phyloP scores from a whole-genome alignment of 2,329 filamentous ascomycete species.

The Sporothrix globosa region DNA sequence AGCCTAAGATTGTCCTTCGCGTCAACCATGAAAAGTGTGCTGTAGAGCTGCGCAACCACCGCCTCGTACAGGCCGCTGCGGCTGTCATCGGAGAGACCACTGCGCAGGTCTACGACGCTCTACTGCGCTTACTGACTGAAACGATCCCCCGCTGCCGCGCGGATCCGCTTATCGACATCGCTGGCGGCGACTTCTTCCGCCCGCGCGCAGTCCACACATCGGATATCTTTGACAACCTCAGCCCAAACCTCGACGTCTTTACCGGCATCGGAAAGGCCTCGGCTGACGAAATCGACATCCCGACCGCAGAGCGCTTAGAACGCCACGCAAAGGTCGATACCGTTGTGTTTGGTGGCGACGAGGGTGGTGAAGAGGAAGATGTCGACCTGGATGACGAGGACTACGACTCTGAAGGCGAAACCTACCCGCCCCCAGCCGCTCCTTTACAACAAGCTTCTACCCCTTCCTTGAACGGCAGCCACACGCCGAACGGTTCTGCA shows the following conservation, averaged over 20 bases:
- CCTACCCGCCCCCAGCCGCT: constrained; percentile 2
- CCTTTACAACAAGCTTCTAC: constrained; percentile 16
- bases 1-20: constrained; percentile 74
- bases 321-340: constrained; percentile 39
- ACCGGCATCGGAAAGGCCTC: constrained; percentile 61
- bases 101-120: constrained; percentile 73
- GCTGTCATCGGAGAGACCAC: constrained; percentile 73
- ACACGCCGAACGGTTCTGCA: constrained; percentile 28
- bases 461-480: constrained; percentile 1
- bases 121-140: constrained; percentile 71
- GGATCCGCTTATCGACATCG: constrained; percentile 55
- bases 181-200: constrained; percentile 43
- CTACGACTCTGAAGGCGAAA: constrained; percentile 41
- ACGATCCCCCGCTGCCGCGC: constrained; percentile 69
- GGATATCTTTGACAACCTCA: constrained; percentile 60
- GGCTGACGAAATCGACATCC: constrained; percentile 51
- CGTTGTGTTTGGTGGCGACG: constrained; percentile 38
- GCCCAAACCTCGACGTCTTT: constrained; percentile 56
- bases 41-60: constrained; percentile 78
- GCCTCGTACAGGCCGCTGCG: constrained; percentile 72
- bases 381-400: constrained; percentile 38
- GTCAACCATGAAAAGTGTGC: constrained; percentile 85
- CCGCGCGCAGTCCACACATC: constrained; percentile 54
- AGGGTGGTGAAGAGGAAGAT: constrained; percentile 45
- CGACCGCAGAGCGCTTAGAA: constrained; percentile 54